Evolutionary conservation across 2,329 filamentous ascomycete species (phyloP), one percentile per base, ranked within the genome.

Genomic region (Microdochium paspali): DNA sequence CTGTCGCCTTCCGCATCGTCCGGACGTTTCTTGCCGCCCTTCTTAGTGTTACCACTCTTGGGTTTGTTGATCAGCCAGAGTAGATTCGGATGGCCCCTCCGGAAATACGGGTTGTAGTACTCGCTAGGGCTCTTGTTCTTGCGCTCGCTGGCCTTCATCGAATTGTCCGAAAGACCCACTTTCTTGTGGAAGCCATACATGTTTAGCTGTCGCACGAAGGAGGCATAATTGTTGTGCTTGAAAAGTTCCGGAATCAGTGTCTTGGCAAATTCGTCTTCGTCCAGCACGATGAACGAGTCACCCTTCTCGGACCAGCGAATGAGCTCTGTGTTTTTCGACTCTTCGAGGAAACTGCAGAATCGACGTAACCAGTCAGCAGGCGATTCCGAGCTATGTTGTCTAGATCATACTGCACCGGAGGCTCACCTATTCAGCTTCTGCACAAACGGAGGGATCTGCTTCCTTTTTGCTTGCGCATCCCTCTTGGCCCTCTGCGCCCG

Each of bases 181-280:
- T 87, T 85, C 74, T 98, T 98, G 74, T 98, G 93, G 58, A 98
- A 98, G 63, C 95, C 90, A 66, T 95, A 96, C 65, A 96, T 96
- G 72, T 96, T 96, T 49, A 96, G 72, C 65, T 96, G 90, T 44
- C 90, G 85, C 49, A 96, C 90, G 63, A 96, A 96, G 67, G 90
- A 95, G 26, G 90, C 90, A 71, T 96, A 96, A 66, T 96, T 96
- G 77, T 89, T 95, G 69, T 97, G 93, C 68, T 98, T 98, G 75
- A 98, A 98, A 61, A 97, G 90, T 64, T 97, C 96, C 2, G 93
- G 93, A 15, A 98, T 80, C 58, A 98, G 95, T 32, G 87, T 86
- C 65, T 96, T 95, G 21, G 93, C 97, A 62, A 98, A 98, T 66
- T 95, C 91, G 61, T 98, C 93, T 67, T 98, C 93, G 60, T 98